Evolutionary conservation across 2,329 filamentous ascomycete genomes (phyloP).

Genomic region (Colletotrichum sp.): DNA sequence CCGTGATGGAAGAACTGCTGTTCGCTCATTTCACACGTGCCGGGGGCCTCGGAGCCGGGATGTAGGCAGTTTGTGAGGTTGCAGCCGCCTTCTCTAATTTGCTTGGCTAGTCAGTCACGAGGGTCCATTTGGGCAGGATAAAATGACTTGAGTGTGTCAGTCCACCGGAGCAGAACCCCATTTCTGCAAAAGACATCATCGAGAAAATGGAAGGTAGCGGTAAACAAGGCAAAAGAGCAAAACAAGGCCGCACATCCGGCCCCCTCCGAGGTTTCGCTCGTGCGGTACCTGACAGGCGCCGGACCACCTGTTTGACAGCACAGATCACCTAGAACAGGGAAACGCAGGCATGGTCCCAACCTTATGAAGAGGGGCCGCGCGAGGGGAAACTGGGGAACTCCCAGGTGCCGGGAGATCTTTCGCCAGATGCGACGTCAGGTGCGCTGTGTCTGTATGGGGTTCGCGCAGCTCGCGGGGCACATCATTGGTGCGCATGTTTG

Average conservation of each 20-base stretch:
- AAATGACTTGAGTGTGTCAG: not conserved
- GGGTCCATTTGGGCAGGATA: not conserved
- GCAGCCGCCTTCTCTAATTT: not conserved
- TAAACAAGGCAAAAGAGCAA: not conserved
- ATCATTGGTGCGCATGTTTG: conserved; percentile 15
- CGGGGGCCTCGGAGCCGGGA: conserved; percentile 4
- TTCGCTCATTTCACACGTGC: not conserved
- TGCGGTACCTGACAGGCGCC: not conserved
- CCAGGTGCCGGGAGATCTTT: conserved; percentile 8
- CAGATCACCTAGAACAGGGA: not conserved
- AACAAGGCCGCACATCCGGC: not conserved
- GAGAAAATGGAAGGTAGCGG: not conserved
- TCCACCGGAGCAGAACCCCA: not conserved
- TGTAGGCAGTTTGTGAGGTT: not conserved
- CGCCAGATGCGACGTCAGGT: conserved; percentile 4
- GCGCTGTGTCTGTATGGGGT: not conserved
- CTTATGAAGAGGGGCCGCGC: not conserved
- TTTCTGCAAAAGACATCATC: not conserved
- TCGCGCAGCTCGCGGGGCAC: not conserved
- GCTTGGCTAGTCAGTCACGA: not conserved
- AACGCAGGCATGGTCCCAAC: not conserved
- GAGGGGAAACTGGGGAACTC: not conserved
- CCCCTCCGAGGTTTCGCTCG: not conserved
- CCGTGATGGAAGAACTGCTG: conserved; percentile 6
- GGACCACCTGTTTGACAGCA: not conserved